Conservation (phyloP, 1,139 yeast species). For the Chernovozyma aurita region DNA sequence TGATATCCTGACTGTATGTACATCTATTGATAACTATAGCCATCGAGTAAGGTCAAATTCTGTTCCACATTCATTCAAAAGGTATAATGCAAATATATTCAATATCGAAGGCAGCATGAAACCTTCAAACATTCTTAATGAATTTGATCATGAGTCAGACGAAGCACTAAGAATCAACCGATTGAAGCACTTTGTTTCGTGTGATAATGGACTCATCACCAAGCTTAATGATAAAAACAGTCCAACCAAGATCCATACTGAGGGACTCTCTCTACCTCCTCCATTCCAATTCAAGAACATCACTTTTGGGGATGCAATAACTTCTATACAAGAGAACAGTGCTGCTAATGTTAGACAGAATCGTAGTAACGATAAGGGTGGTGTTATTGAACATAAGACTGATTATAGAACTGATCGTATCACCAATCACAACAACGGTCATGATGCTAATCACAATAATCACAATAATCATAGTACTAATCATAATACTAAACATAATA, state of each 20-base stretch:
- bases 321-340: not conserved
- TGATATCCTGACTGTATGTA: slow-evolving; percentile 11
- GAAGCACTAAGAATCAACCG: slow-evolving; percentile 16
- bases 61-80: slow-evolving; percentile 16
- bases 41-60: slow-evolving; percentile 18
- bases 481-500: not conserved
- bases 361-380: too few species aligned
- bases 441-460: too few species aligned
- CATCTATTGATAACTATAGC: slow-evolving; percentile 9
- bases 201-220: slow-evolving; percentile 8
- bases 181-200: slow-evolving; percentile 23
- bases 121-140: slow-evolving; percentile 4
- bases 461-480: too few species aligned
- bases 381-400: too few species aligned
- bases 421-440: too few species aligned
- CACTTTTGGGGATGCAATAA: not conserved
- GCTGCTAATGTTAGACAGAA: too few species aligned
- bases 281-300: not conserved
- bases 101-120: slow-evolving; percentile 1
- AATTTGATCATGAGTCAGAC: slow-evolving; percentile 14
- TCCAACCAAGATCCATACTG: not conserved
- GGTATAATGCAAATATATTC: slow-evolving; percentile 9
- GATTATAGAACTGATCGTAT: too few species aligned
- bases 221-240: not conserved
- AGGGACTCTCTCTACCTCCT: not conserved